Conservation (phyloP, 768 basidiomycete genomes). For the Lyophyllum decastes region DNA sequence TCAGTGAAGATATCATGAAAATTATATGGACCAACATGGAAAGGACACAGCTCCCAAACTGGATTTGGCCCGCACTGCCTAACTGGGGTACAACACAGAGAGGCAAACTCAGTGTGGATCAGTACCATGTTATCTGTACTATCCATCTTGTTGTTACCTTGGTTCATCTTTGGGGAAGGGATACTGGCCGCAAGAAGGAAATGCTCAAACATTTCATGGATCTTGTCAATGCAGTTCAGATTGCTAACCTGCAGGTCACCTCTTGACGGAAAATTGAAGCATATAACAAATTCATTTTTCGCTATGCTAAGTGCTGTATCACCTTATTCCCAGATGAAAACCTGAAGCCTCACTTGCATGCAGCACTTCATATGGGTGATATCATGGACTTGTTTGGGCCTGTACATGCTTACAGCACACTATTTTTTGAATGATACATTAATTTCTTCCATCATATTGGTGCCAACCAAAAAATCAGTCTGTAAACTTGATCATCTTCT, state of each 20-base stretch:
- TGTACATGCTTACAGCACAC: too few relatives aligned
- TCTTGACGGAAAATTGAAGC: conserved; percentile 4
- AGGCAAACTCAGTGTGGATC: conserved; percentile 28
- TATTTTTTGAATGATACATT: conserved; percentile 20
- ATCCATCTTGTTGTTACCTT: conserved; percentile 32
- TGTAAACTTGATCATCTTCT: not conserved
- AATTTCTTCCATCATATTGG: conserved; percentile 21
- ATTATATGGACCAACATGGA: conserved; percentile 25
- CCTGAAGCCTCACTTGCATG: conserved; percentile 31
- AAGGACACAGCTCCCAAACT: conserved; percentile 20
- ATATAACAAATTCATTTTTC: conserved; percentile 12
- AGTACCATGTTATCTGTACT: conserved; percentile 31
- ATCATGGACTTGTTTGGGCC: too few relatives aligned
- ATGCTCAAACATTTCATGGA: conserved; percentile 33
- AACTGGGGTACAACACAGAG: conserved; percentile 22
- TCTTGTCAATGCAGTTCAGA: conserved; percentile 24
- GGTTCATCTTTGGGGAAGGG: conserved; percentile 26
- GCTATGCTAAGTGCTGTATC: conserved; percentile 20
- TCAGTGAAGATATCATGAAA: conserved; percentile 30
- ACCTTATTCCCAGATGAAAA: conserved; percentile 22
- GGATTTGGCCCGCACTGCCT: too few relatives aligned
- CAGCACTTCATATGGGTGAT: conserved; percentile 33
- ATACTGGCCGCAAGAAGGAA: conserved; percentile 11
- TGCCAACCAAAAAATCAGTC: conserved; percentile 17
- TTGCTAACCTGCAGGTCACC: conserved; percentile 18